These are phyloP conservation scores for Thermomucor indicae-seudaticae DNA, from an alignment of 371 early-diverging fungal species.

Conservation along the genomic window DNA sequence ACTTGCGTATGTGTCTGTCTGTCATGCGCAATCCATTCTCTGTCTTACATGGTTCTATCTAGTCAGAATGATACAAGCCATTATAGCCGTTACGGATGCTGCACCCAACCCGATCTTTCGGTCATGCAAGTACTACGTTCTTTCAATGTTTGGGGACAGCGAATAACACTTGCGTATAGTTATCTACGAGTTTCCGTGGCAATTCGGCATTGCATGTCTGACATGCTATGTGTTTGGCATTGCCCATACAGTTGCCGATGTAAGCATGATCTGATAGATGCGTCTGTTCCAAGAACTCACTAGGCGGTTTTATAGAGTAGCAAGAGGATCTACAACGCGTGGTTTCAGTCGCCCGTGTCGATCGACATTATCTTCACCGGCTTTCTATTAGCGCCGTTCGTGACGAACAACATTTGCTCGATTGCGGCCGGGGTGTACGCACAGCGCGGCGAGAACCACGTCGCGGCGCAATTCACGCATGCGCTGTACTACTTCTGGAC, in stretches of 20 bases:
- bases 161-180: slow-evolving; percentile 11
- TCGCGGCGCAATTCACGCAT: slow-evolving; percentile 22
- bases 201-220: slow-evolving; percentile 30
- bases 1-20: slow-evolving; percentile 20
- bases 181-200: slow-evolving; percentile 36
- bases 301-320: slow-evolving; percentile 17
- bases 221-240: slow-evolving; percentile 39
- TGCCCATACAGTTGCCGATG: slow-evolving; percentile 33
- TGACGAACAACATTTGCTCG: slow-evolving; percentile 32
- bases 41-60: neutral
- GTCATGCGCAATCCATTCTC: too few relatives aligned
- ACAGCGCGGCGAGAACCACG: slow-evolving; percentile 11
- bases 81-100: slow-evolving; percentile 18
- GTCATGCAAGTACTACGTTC: slow-evolving; percentile 5
- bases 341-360: slow-evolving; percentile 15
- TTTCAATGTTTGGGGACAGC: slow-evolving; percentile 7
- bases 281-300: neutral
- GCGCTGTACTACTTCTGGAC: slow-evolving; percentile 28
- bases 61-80: slow-evolving; percentile 29
- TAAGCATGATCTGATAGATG: slow-evolving; percentile 10
- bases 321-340: slow-evolving; percentile 14
- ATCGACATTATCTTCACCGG: slow-evolving; percentile 20
- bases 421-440: slow-evolving; percentile 28
- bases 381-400: slow-evolving; percentile 19
- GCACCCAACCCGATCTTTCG: slow-evolving; percentile 16